These are phyloP conservation scores for Chaetomiaceae sp. DNA, from an alignment of 2,329 filamentous ascomycete genomes.

Conservation along the genomic window DNA sequence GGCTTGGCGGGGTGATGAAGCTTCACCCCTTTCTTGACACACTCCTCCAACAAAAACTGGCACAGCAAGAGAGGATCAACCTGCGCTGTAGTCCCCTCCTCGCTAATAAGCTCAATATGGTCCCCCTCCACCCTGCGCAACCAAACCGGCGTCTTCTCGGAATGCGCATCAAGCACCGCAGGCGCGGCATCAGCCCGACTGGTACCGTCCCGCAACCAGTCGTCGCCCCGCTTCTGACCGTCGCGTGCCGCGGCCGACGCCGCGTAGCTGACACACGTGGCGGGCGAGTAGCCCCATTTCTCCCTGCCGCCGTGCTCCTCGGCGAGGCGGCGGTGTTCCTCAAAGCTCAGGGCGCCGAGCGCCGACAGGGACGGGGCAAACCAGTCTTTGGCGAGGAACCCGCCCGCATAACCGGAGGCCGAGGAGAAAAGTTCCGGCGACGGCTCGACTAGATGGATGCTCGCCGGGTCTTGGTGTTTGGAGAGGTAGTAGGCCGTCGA, in stretches of 20 bases:
- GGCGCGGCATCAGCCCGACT: constrained; percentile 40
- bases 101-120: constrained; percentile 56
- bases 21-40: constrained; percentile 56
- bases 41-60: constrained; percentile 57
- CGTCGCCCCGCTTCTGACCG: constrained; percentile 47
- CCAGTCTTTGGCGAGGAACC: constrained; percentile 72
- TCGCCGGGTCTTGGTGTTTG: constrained; percentile 38
- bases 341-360: constrained; percentile 64
- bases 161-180: constrained; percentile 14
- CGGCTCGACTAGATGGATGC: constrained; percentile 46
- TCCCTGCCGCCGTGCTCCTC: constrained; percentile 51
- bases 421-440: constrained; percentile 60
- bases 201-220: constrained; percentile 63
- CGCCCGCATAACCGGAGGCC: constrained; percentile 69
- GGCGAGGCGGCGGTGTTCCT: constrained; percentile 62
- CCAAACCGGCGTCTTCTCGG: constrained; percentile 47
- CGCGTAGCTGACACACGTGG: constrained; percentile 53
- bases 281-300: constrained; percentile 48
- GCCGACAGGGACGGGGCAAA: constrained; percentile 53
- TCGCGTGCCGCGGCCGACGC: constrained; percentile 32
- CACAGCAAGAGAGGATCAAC: constrained; percentile 62
- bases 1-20: constrained; percentile 62
- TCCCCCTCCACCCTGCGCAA: constrained; percentile 52
- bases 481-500: constrained; percentile 71
- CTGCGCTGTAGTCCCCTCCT: constrained; percentile 47